Conservation (phyloP, 768 basidiomycete genomes). For the Lactifluus rugatus region DNA sequence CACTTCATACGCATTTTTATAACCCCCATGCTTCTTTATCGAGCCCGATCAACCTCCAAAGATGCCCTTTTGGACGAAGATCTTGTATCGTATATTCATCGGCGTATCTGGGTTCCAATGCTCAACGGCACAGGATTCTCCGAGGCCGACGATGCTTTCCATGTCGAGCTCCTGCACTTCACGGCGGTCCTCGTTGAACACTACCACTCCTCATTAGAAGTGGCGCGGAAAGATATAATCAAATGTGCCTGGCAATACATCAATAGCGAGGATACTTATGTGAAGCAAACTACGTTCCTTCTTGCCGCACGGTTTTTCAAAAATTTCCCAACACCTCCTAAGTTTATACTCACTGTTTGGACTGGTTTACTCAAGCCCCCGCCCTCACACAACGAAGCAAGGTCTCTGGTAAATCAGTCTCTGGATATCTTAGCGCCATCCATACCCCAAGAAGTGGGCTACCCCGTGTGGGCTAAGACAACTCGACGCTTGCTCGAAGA, state of each 20-base stretch:
- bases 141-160: slow-evolving; percentile 72
- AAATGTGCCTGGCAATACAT: slow-evolving; percentile 89
- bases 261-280: slow-evolving; percentile 74
- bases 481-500: slow-evolving; percentile 81
- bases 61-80: slow-evolving; percentile 60
- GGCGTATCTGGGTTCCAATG: slow-evolving; percentile 75
- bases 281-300: slow-evolving; percentile 88
- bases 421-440: slow-evolving; percentile 79
- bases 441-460: slow-evolving; percentile 56
- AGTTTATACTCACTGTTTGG: slow-evolving; percentile 89
- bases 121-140: slow-evolving; percentile 42
- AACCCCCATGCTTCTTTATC: slow-evolving; percentile 76
- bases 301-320: slow-evolving; percentile 89
- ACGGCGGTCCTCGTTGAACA: slow-evolving; percentile 83
- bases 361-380: slow-evolving; percentile 76
- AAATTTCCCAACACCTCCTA: slow-evolving; percentile 77
- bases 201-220: slow-evolving; percentile 69
- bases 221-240: slow-evolving; percentile 85
- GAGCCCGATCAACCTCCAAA: slow-evolving; percentile 47
- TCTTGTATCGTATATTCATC: slow-evolving; percentile 60
- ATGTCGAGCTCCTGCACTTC: slow-evolving; percentile 83
- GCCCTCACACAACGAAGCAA: slow-evolving; percentile 52
- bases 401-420: slow-evolving; percentile 72
- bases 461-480: slow-evolving; percentile 74
- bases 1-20: slow-evolving; percentile 73